Conservation (phyloP, 164 flowering plant genomes). For the Umbilicus rupestris region DNA sequence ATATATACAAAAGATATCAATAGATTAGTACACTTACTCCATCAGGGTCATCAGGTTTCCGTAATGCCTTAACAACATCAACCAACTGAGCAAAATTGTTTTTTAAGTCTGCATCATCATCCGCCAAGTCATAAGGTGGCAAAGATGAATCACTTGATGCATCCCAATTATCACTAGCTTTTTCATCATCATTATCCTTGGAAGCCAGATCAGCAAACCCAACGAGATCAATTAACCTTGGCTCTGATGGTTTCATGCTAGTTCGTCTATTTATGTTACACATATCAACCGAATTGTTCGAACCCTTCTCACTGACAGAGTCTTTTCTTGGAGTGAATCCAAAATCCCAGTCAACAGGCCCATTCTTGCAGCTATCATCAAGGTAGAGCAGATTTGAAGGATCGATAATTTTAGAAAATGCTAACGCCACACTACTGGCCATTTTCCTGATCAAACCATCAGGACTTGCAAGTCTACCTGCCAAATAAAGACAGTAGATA, state of each 20-base stretch:
- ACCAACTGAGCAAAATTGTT: slow-evolving; percentile 65
- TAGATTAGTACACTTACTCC: slow-evolving; percentile 52
- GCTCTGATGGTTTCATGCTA: slow-evolving; percentile 26
- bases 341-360: slow-evolving; percentile 81
- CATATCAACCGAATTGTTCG: slow-evolving; percentile 1
- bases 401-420: slow-evolving; percentile 79
- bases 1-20: slow-evolving; percentile 15
- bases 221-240: slow-evolving; percentile 59
- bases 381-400: slow-evolving; percentile 91
- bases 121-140: slow-evolving; percentile 85
- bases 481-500: slow-evolving; percentile 17
- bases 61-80: slow-evolving; percentile 76
- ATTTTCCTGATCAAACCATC: slow-evolving; percentile 57
- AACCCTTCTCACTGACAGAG: background rate
- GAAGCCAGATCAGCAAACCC: slow-evolving; percentile 80
- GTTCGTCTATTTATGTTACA: slow-evolving; percentile 16
- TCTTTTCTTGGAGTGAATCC: slow-evolving; percentile 25
- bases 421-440: slow-evolving; percentile 79
- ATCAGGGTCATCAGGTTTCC: slow-evolving; percentile 87
- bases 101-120: slow-evolving; percentile 77
- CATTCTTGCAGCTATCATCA: slow-evolving; percentile 64
- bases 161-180: slow-evolving; percentile 56
- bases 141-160: slow-evolving; percentile 64
- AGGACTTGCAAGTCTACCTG: slow-evolving; percentile 93
- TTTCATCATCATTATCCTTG: slow-evolving; percentile 46